Evolutionary conservation across 176 grass and related monocot species (phyloP).

Genomic region (Poa pratensis): DNA sequence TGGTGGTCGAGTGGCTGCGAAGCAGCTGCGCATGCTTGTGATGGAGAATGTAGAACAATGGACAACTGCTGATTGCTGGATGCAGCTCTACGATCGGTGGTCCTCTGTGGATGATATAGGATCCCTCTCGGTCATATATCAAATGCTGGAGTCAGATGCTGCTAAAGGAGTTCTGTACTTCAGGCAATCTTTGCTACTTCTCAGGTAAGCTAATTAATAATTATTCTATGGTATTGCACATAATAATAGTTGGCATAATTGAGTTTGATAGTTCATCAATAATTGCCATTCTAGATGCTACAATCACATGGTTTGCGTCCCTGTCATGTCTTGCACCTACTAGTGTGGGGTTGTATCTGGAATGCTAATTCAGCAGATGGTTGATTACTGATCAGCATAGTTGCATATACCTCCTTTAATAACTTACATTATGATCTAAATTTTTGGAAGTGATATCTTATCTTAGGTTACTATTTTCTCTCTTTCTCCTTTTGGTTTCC

Average conservation of each 20-base stretch:
- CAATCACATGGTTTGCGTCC: constrained; percentile 18
- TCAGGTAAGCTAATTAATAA: constrained; percentile 47
- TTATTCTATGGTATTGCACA: constrained; percentile 34
- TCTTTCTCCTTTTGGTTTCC: no score
- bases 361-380: constrained; percentile 8
- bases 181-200: constrained; percentile 97
- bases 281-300: neutral
- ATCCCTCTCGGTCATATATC: constrained; percentile 95
- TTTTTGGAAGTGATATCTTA: neutral
- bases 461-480: neutral
- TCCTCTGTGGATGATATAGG: constrained; percentile 98
- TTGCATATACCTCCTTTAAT: neutral
- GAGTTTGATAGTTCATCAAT: constrained; percentile 10
- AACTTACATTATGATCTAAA: neutral
- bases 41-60: constrained; percentile 93
- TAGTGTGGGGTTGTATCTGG: neutral
- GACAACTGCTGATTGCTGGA: constrained; percentile 97
- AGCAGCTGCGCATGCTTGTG: constrained; percentile 79
- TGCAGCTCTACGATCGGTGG: constrained; percentile 96
- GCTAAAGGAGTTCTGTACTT: constrained; percentile 96
- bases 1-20: constrained; percentile 79
- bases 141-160: constrained; percentile 98
- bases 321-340: constrained; percentile 26
- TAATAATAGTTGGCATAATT: constrained; percentile 31
- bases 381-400: neutral